Evolutionary conservation across 805 yeast genomes (phyloP).

Genomic region (Lipomyces sp.): DNA sequence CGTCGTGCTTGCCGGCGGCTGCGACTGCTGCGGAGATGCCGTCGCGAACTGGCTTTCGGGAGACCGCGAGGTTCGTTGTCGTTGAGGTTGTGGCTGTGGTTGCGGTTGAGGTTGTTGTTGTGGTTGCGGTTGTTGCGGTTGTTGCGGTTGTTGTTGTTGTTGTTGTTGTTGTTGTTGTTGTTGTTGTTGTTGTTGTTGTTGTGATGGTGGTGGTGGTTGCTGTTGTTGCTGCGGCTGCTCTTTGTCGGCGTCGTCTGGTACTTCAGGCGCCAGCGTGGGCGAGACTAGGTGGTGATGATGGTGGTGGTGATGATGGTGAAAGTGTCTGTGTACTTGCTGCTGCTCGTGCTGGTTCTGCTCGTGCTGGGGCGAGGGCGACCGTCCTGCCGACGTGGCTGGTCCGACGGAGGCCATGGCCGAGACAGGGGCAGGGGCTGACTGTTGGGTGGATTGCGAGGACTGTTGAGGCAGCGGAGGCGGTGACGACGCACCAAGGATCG

Average conservation of each 20-base stretch:
- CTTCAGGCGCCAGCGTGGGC: constrained; percentile 4
- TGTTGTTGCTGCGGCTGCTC: constrained; percentile 2
- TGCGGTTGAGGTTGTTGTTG: background rate
- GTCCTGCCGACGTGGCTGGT: constrained; percentile 10
- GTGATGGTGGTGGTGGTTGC: constrained; percentile 5
- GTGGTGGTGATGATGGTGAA: constrained; percentile 30
- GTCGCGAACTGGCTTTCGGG: background rate
- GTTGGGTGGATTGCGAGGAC: background rate
- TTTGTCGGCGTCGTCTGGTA: background rate
- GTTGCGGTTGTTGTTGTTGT: constrained; percentile 4
- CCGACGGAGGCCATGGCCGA: constrained; percentile 14
- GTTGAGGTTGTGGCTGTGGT: constrained; percentile 3
- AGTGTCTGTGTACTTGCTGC: constrained; percentile 18
- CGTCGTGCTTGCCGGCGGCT: constrained; percentile 6
- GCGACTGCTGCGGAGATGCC: background rate
- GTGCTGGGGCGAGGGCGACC: constrained; percentile 13
- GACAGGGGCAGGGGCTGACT: constrained; percentile 10
- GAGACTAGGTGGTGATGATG: constrained; percentile 12
- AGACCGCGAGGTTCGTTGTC: background rate
- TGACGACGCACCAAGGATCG: constrained; percentile 30
- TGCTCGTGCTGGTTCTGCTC: constrained; percentile 22
- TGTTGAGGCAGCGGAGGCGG: constrained; percentile 16
- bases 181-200: constrained; percentile 7
- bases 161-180: background rate
- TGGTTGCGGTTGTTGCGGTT: background rate